Percentiles rank a stretch among this genome's conserved stretches.
Evolutionary conservation across 768 basidiomycete species (phyloP).

Genomic region (Lactarius sp.): DNA sequence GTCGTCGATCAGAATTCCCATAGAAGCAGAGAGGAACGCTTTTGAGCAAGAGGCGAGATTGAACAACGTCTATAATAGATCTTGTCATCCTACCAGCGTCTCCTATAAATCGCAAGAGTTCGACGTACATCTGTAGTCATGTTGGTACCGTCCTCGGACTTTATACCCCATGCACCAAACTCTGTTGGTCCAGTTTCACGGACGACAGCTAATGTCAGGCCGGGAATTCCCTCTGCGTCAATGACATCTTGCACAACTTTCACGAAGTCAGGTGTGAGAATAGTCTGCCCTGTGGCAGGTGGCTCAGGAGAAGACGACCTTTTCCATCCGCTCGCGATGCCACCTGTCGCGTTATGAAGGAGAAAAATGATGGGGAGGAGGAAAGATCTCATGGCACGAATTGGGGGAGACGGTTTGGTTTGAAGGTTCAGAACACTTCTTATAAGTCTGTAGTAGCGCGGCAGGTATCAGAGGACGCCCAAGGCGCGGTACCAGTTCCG

Average conservation of each 20-base stretch:
- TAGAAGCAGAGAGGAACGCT: conserved; percentile 36
- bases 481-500: background rate
- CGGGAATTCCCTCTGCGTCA: background rate
- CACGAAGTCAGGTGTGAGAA: conserved; percentile 17
- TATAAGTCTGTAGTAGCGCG: background rate
- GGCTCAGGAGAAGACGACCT: background rate
- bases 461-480: no score
- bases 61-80: conserved; percentile 35
- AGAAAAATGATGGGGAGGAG: background rate
- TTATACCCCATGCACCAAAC: conserved; percentile 18
- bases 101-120: background rate
- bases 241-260: background rate
- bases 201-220: conserved; percentile 17
- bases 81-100: background rate
- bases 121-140: conserved; percentile 20
- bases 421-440: background rate
- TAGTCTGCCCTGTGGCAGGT: background rate
- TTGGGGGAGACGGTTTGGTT: background rate
- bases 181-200: background rate
- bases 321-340: background rate
- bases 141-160: conserved; percentile 10
- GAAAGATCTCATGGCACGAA: background rate
- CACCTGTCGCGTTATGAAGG: background rate
- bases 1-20: conserved; percentile 42
- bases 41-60: conserved; percentile 37